A percentile compares a stretch with the other conserved stretches of the same genome.
These are phyloP conservation scores for Euphorbia pulcherrima DNA, from an alignment of 345 rosid species.

Conservation along the genomic window DNA sequence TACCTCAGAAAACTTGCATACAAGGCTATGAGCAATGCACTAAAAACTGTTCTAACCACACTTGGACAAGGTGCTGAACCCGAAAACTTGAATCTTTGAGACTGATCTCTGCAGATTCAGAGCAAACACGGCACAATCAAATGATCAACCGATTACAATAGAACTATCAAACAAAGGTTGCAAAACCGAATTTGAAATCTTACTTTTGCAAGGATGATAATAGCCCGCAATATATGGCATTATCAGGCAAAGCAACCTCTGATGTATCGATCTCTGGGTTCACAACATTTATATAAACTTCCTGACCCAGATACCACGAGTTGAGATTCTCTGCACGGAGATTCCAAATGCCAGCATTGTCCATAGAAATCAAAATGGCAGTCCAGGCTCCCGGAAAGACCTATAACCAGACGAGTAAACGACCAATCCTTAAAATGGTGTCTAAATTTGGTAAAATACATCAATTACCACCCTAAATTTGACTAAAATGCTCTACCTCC, in stretches of 20 bases:
- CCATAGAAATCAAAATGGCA: constrained; percentile 75
- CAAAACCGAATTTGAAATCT: constrained; percentile 22
- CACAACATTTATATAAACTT: constrained; percentile 57
- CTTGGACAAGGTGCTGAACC: constrained; percentile 27
- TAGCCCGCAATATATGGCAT: constrained; percentile 74
- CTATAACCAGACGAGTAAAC: constrained; percentile 29
- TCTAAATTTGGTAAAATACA: neutral
- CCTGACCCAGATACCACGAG: constrained; percentile 91
- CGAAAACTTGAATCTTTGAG: constrained; percentile 62
- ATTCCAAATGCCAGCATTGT: constrained; percentile 93
- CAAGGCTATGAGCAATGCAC: constrained; percentile 27
- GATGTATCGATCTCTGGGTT: constrained; percentile 66
- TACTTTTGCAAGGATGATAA: constrained; percentile 80
- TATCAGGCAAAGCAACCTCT: constrained; percentile 53
- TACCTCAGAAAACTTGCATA: constrained; percentile 32
- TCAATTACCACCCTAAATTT: too few relatives aligned
- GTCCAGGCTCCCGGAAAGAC: constrained; percentile 98
- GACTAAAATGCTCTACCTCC: too few relatives aligned
- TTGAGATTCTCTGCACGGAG: constrained; percentile 73
- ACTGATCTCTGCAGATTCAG: constrained; percentile 59
- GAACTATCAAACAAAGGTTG: neutral
- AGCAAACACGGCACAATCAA: neutral
- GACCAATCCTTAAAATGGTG: neutral
- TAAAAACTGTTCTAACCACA: constrained; percentile 31
- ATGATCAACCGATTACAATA: neutral